phyloP scores from a whole-genome alignment of 2,329 filamentous ascomycete genomes.

The Apiospora kogelbergensis region DNA sequence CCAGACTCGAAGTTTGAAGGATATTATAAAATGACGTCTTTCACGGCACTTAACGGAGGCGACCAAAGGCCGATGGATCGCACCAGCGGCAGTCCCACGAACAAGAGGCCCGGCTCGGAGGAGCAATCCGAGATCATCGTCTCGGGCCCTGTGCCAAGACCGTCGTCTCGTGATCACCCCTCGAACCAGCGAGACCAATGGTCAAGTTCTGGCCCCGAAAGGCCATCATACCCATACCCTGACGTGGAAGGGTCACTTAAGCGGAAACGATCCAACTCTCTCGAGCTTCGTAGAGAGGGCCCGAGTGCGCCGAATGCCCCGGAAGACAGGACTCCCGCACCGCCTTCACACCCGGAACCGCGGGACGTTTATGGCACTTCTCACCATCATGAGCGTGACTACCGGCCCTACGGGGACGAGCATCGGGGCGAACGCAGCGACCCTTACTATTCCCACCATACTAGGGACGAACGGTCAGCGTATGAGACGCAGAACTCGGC shows the following conservation, averaged over 20 bases:
- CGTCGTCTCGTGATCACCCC: slow-evolving; percentile 21
- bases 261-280: slow-evolving; percentile 69
- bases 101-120: slow-evolving; percentile 26
- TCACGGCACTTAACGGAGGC: slow-evolving; percentile 34
- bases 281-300: slow-evolving; percentile 45
- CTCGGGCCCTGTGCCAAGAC: slow-evolving; percentile 18
- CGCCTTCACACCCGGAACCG: slow-evolving; percentile 33
- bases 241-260: slow-evolving; percentile 56
- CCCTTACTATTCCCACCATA: slow-evolving; percentile 48
- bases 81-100: slow-evolving; percentile 24
- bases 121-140: slow-evolving; percentile 23
- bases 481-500: slow-evolving; percentile 48
- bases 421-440: slow-evolving; percentile 44
- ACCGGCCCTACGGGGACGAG: slow-evolving; percentile 45
- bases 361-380: slow-evolving; percentile 44
- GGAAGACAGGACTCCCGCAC: slow-evolving; percentile 36
- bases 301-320: slow-evolving; percentile 15
- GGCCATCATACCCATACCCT: slow-evolving; percentile 40
- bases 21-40: slow-evolving; percentile 28
- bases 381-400: slow-evolving; percentile 40
- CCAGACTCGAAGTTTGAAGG: not conserved
- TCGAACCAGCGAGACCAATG: slow-evolving; percentile 40
- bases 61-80: slow-evolving; percentile 27
- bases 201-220: slow-evolving; percentile 40
- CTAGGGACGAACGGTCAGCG: slow-evolving; percentile 46